Evolutionary conservation across 441 rosid genomes (phyloP).

Genomic region (Melastoma candidum): DNA sequence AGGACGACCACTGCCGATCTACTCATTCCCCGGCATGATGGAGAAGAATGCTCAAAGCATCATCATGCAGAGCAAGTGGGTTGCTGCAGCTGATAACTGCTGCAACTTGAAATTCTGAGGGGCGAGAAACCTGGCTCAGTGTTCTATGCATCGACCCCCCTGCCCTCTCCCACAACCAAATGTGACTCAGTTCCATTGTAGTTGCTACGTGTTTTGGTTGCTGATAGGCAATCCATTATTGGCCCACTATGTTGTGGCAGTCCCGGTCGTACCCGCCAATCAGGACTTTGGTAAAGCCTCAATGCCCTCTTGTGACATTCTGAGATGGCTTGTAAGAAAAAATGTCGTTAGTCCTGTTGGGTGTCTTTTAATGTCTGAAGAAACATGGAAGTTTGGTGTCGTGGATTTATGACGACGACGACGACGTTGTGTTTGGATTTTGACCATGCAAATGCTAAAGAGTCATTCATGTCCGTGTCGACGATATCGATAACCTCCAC

Average conservation of each 20-base stretch:
- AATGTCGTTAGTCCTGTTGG: no score
- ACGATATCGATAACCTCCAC: no score
- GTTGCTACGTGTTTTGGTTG: constrained; percentile 31
- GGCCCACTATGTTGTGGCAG: constrained; percentile 45
- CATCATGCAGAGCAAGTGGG: constrained; percentile 54
- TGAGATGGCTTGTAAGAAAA: no score
- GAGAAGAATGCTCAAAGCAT: constrained; percentile 22
- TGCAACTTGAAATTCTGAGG: constrained; percentile 44
- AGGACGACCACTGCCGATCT: constrained; percentile 19
- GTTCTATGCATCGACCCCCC: constrained; percentile 16
- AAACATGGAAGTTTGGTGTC: no score
- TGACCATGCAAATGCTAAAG: no score
- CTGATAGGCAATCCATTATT: constrained; percentile 89
- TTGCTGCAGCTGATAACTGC: constrained; percentile 40
- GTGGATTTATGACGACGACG: no score
- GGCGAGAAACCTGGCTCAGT: constrained; percentile 20
- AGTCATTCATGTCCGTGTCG: no score
- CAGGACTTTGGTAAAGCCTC: constrained; percentile 14
- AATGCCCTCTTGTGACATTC: constrained; percentile 6
- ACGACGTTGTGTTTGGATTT: no score
- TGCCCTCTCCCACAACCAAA: constrained; percentile 28
- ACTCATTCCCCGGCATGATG: constrained; percentile 38
- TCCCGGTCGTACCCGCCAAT: constrained; percentile 10
- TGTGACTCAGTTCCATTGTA: constrained; percentile 12
- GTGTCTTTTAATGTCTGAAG: no score